phyloP scores from a whole-genome alignment of 345 rosid genomes.

The Euphorbia peplus region DNA sequence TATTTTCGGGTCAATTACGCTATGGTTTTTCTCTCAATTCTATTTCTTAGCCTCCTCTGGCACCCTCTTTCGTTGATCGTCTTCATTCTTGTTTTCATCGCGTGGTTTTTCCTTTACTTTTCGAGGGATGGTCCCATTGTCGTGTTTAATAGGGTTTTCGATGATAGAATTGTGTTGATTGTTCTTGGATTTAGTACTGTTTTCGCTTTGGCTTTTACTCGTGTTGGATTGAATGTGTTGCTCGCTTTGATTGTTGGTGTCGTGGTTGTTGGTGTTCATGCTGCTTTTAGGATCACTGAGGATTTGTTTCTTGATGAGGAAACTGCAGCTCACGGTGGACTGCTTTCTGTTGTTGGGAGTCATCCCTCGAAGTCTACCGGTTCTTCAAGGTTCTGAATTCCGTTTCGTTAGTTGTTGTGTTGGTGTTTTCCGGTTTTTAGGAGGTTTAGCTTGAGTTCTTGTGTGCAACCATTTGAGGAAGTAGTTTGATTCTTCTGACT shows the following conservation, averaged over 20 bases:
- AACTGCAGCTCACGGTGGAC: slow-evolving; percentile 53
- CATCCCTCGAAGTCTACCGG: slow-evolving; percentile 42
- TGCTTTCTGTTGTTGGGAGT: slow-evolving; percentile 55
- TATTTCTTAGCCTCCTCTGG: slow-evolving; percentile 74
- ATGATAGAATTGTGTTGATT: slow-evolving; percentile 53
- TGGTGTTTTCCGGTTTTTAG: not conserved
- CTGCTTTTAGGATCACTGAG: slow-evolving; percentile 52
- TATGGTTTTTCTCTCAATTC: slow-evolving; percentile 42
- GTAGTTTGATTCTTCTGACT: not conserved
- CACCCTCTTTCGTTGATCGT: slow-evolving; percentile 77
- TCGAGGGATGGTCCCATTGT: slow-evolving; percentile 59
- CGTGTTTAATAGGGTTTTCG: slow-evolving; percentile 40
- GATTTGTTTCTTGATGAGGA: slow-evolving; percentile 78
- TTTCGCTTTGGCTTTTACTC: slow-evolving; percentile 64
- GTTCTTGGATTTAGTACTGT: slow-evolving; percentile 56
- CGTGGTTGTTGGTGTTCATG: slow-evolving; percentile 58
- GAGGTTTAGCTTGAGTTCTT: not conserved
- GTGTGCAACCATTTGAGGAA: not conserved
- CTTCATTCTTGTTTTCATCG: slow-evolving; percentile 53
- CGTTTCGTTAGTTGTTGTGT: not conserved
- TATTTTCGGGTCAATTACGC: slow-evolving; percentile 82
- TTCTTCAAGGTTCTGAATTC: slow-evolving; percentile 49
- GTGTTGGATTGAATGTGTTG: slow-evolving; percentile 69
- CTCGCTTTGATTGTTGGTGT: slow-evolving; percentile 59
- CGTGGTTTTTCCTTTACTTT: slow-evolving; percentile 78